Evolutionary conservation across 2,329 filamentous ascomycete species (phyloP), one percentile per base, ranked within the genome.

Genomic region (Claviceps capensis): DNA sequence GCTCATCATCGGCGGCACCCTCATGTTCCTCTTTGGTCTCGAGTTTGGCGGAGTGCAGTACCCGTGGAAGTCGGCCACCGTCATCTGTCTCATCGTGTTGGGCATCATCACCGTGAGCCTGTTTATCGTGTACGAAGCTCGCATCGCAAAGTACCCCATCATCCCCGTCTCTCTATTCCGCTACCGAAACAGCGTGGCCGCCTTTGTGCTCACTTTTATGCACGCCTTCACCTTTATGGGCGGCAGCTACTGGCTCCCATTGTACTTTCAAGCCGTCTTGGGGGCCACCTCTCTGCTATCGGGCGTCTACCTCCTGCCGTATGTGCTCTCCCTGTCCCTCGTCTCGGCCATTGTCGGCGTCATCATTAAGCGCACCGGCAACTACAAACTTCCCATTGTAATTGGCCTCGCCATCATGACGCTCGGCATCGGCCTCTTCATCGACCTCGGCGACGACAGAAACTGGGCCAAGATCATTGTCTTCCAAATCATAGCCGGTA

Each of bases 1-100:
- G 4, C 67, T 76, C 34, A 79, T 94, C 62, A 77, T 90, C 23
- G 85, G 85, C 43, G 87, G 84, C 19, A 90, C 86, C 0, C 72
- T 94, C 19, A 91, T 95, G 86, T 74, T 95, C 57, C 78, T 95
- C 4, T 80, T 95, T 43, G 90, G 88, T 0, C 78, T 95, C 11
- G 85, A 94, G 62, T 88, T 91, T 55, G 90, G 89, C 51, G 89
- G 88, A 48, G 78, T 88, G 49, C 74, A 75, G 22, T 80, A 79
- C 56, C 84, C 89, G 1, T 95, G 88, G 88, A 68, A 69, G 50
- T 90, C 85, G 0, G 74, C 85, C 1, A 83, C 79, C 1, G 85
- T 90, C 36, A 76, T 95, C 59, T 89, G 85, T 60, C 74, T 95
- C 30, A 74, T 94, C 57, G 69, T 91, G 48, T 88, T 91, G 58